Percentiles rank a stretch among this genome's conserved stretches.
phyloP scores from a whole-genome alignment of 2,329 filamentous ascomycete species.

The Nemania sp. region DNA sequence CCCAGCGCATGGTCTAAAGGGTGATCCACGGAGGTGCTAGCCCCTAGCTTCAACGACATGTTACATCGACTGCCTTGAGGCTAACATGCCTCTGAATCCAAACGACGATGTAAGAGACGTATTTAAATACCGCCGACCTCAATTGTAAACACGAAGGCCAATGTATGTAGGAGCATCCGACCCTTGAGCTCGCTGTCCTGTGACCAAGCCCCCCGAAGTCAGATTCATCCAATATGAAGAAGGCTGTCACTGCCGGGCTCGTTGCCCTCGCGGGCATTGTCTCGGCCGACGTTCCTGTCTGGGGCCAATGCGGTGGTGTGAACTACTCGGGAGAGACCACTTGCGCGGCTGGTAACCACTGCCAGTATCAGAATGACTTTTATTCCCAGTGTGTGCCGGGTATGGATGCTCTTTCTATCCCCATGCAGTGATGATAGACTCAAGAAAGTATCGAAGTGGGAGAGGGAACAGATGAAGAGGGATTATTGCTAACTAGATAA shows the following conservation, averaged over 20 bases:
- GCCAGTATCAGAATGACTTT: constrained; percentile 40
- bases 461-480: neutral
- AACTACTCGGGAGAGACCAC: constrained; percentile 41
- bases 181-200: neutral
- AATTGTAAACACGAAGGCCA: neutral
- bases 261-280: constrained; percentile 31
- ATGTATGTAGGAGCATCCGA: neutral
- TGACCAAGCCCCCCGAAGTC: neutral
- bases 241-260: constrained; percentile 28
- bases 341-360: constrained; percentile 39
- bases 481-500: constrained; percentile 9
- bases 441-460: neutral
- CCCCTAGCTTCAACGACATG: constrained; percentile 19
- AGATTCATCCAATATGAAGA: constrained; percentile 35
- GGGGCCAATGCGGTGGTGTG: constrained; percentile 44
- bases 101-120: constrained; percentile 6
- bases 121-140: neutral
- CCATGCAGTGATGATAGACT: neutral
- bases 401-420: constrained; percentile 10
- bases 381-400: constrained; percentile 45
- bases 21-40: constrained; percentile 14
- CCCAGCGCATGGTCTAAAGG: constrained; percentile 7
- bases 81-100: neutral
- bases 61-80: constrained; percentile 15
- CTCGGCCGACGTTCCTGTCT: constrained; percentile 35